Base-by-base conservation (phyloP, 768 basidiomycete species). In the Tylopilus sp. region DNA sequence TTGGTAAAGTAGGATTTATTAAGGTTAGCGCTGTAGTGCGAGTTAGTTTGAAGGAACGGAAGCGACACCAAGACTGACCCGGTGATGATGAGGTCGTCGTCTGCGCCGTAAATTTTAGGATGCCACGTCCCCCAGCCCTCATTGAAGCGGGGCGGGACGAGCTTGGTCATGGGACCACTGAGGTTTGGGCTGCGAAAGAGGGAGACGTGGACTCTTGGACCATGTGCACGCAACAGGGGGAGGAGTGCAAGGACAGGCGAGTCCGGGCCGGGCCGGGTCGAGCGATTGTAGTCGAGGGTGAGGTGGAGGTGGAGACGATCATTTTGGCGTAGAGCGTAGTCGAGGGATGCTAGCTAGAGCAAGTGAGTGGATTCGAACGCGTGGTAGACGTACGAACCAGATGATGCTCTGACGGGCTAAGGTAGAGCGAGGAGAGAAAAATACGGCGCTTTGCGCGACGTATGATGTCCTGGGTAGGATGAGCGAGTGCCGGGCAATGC, bases 101-200 rank as follows among this genome's bases (percentile, higher is more conserved):
- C 97, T 0, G 80, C 86, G 18, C 92, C 93, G 63, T 99, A 99
- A 50, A 94, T 79, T 70, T 99, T 99, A 4, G 91, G 87, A 66
- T 98, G 97, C 95, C 95, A 98, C 2, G 95, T 92, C 0, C 95
- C 95, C 90, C 94, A 98, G 2, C 95, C 97, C 71, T 99, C 97
- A 60, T 99, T 95, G 71, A 92, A 97, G 48, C 97, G 78, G 21
- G 89, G 86, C 7, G 97, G 97, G 7, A 98, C 85, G 25, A 95
- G 53, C 49, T 76, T 79, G 26, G 88, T 81, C 67, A 90, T 75
- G 23, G 90, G 51, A 1, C 90, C 88, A 17, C 82, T 77, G 25
- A 98, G 76, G 46, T 83, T 88, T 0, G 97, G 95, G 61, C 91
- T 93, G 42, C 91, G 82, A 60, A 93, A 99, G 56, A 98, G 76